phyloP scores from a whole-genome alignment of 169 alveolate genomes.

The Plasmodium malariae region DNA sequence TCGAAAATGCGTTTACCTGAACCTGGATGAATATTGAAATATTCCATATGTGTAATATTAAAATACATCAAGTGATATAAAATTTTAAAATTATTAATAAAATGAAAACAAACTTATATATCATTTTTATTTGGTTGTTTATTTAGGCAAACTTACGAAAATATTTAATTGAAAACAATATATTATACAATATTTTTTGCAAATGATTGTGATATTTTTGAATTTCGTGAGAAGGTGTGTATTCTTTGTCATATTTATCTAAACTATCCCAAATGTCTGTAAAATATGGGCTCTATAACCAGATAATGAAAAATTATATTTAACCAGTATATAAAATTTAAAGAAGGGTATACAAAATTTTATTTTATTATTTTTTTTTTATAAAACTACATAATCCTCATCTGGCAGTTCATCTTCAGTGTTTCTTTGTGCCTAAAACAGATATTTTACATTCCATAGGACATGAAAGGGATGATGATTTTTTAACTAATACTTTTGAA shows the following conservation, averaged over 20 bases:
- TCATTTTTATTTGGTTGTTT: neutral
- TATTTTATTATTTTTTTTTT: neutral
- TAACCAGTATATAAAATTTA: neutral
- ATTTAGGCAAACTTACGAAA: slow-evolving; percentile 44
- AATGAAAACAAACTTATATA: neutral
- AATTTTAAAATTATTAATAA: neutral
- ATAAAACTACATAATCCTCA: slow-evolving; percentile 3
- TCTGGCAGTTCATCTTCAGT: neutral
- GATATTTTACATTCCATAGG: neutral
- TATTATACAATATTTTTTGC: slow-evolving; percentile 59
- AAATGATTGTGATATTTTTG: slow-evolving; percentile 20
- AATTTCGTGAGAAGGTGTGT: slow-evolving; percentile 51
- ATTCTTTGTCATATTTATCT: slow-evolving; percentile 56
- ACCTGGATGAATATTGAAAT: slow-evolving; percentile 3
- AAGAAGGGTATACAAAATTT: neutral
- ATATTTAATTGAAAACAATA: slow-evolving; percentile 66
- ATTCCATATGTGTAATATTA: neutral
- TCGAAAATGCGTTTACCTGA: slow-evolving; percentile 23
- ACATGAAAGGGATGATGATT: too few relatives aligned
- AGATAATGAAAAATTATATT: too few relatives aligned
- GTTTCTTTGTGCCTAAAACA: neutral
- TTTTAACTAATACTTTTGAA: too few relatives aligned
- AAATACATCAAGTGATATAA: neutral
- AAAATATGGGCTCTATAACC: slow-evolving; percentile 58
- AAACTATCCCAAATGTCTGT: slow-evolving; percentile 47